Evolutionary conservation across 164 flowering plant genomes (phyloP).

Genomic region (Paratinospora sagittata): DNA sequence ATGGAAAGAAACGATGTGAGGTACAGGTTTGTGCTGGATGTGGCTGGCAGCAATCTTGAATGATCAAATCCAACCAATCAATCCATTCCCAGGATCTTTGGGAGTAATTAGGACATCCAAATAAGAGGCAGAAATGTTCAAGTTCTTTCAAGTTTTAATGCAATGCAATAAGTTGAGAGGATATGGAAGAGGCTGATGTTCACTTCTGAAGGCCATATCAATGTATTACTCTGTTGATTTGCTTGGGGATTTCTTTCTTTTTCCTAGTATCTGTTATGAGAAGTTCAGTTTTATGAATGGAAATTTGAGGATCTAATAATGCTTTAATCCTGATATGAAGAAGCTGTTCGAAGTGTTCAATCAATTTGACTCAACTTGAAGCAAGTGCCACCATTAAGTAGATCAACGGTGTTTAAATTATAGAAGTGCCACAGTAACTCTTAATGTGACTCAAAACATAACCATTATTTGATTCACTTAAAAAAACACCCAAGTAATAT

Average conservation of each 20-base stretch:
- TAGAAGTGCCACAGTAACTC: too few relatives aligned
- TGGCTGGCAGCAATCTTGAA: slow-evolving; percentile 34
- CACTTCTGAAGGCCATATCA: not conserved
- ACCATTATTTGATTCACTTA: too few relatives aligned
- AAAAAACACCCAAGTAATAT: too few relatives aligned
- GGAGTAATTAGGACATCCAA: not conserved
- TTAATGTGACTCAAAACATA: too few relatives aligned
- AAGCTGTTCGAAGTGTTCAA: not conserved
- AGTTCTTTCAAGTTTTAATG: slow-evolving; percentile 3
- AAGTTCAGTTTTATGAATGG: not conserved
- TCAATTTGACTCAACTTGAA: too few relatives aligned
- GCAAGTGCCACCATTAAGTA: too few relatives aligned
- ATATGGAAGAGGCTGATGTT: not conserved
- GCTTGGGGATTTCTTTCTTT: not conserved
- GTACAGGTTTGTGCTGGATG: slow-evolving; percentile 50
- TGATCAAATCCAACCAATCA: slow-evolving; percentile 1
- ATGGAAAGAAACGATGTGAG: slow-evolving; percentile 51
- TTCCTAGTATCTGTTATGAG: not conserved
- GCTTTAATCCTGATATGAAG: not conserved
- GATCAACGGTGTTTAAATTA: too few relatives aligned
- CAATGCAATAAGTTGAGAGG: slow-evolving; percentile 2
- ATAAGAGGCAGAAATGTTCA: not conserved
- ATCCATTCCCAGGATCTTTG: not conserved
- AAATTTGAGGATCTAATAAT: not conserved
- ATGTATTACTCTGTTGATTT: not conserved